Conservation (phyloP, 306 rosid species). For the peach (Prunus persica) region Prunus_persica_NCBIv2 NC_034015.1:4235501-4236000, state of each 20-base stretch:
- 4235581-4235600: background rate
- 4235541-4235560: background rate
- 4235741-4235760: conserved; percentile 80
- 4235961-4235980: background rate
- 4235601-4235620: conserved; percentile 60
- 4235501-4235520: background rate
- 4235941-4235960: conserved; percentile 22
- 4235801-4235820: background rate
- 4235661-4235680: conserved; percentile 85
- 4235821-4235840: conserved; percentile 3
- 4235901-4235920: conserved; percentile 73
- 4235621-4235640: conserved; percentile 60
- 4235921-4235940: conserved; percentile 70
- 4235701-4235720: conserved; percentile 99
- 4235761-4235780: background rate
- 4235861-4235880: conserved; percentile 80
- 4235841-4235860: conserved; percentile 90
- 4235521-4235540: background rate
- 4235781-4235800: background rate
- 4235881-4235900: conserved; percentile 87
- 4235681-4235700: conserved; percentile 75
- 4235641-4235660: conserved; percentile 64
- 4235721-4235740: conserved; percentile 83
- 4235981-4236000: background rate
- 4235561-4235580: background rate